Evolutionary conservation across 176 grass and related monocot genomes (phyloP).

Genomic region (Aegilops speltoides): DNA sequence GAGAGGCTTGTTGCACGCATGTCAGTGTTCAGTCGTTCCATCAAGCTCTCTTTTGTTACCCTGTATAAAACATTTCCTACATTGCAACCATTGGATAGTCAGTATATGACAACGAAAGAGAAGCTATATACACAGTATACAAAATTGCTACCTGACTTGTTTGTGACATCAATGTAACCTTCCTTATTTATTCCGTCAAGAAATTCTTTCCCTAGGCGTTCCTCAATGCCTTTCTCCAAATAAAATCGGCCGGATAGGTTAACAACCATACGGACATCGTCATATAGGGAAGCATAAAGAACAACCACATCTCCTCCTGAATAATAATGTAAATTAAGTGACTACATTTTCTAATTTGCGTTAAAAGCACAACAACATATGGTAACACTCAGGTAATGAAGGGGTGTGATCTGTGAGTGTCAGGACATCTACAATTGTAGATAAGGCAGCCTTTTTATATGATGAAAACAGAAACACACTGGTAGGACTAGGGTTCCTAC

Average conservation of each 20-base stretch:
- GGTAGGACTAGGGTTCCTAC: no score
- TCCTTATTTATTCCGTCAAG: constrained; percentile 71
- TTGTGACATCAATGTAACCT: constrained; percentile 67
- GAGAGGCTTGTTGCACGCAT: constrained; percentile 65
- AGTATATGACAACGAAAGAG: not conserved
- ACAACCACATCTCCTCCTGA: constrained; percentile 86
- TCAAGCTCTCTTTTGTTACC: constrained; percentile 77
- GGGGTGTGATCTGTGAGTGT: not conserved
- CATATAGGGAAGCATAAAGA: constrained; percentile 82
- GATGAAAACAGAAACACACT: not conserved
- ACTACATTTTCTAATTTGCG: not conserved
- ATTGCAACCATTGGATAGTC: not conserved
- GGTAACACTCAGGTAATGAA: not conserved
- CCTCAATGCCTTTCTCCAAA: constrained; percentile 73
- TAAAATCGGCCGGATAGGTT: constrained; percentile 86
- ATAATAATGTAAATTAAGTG: not conserved
- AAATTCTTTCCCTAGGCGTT: constrained; percentile 68
- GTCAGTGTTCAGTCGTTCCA: constrained; percentile 74
- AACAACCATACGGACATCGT: constrained; percentile 69
- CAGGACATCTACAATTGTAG: not conserved
- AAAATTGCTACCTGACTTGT: constrained; percentile 56
- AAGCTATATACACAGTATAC: not conserved
- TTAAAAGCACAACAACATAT: not conserved
- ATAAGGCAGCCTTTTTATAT: not conserved
- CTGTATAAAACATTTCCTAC: constrained; percentile 35